phyloP scores from a whole-genome alignment of 352 stramenopile species.

The Globisporangium yorkense region DNA sequence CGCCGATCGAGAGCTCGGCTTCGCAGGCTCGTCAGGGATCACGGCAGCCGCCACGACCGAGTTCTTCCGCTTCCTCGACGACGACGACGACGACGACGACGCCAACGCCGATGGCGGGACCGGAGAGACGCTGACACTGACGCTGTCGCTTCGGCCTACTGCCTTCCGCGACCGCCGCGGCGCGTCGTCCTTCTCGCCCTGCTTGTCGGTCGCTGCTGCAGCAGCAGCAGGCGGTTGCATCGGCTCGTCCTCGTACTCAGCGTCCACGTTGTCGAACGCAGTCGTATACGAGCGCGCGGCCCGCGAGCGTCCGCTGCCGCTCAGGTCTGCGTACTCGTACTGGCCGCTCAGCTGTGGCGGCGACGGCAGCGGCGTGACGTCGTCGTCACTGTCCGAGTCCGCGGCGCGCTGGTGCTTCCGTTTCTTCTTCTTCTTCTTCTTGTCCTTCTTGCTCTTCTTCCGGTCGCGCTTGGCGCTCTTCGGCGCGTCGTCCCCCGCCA shows the following conservation, averaged over 20 bases:
- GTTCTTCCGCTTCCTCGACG: slow-evolving; percentile 23
- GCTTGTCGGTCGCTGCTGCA: not conserved
- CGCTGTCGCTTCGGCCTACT: not conserved
- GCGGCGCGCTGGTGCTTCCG: slow-evolving; percentile 19
- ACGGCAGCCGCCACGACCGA: slow-evolving; percentile 5
- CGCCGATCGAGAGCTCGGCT: not conserved
- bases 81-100: slow-evolving; percentile 11
- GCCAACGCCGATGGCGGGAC: not conserved
- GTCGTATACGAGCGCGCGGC: slow-evolving; percentile 2
- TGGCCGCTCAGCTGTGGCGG: slow-evolving; percentile 33
- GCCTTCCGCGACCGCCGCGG: slow-evolving; percentile 6
- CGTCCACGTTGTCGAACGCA: slow-evolving; percentile 10
- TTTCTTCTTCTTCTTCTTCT: slow-evolving; percentile 47
- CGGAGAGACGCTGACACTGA: not conserved
- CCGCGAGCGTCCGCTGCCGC: not conserved
- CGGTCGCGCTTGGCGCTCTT: slow-evolving; percentile 13
- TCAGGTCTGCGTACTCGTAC: slow-evolving; percentile 36
- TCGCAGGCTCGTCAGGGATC: not conserved
- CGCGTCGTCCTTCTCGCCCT: not conserved
- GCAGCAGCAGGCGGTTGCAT: not conserved
- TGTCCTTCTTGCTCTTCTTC: slow-evolving; percentile 48
- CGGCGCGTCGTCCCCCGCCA: not conserved
- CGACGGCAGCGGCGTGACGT: slow-evolving; percentile 31
- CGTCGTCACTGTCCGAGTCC: slow-evolving; percentile 46
- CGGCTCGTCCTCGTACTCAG: slow-evolving; percentile 3